Evolutionary conservation across 441 rosid genomes (phyloP).

Genomic region (Gossypium schwendimanii): DNA sequence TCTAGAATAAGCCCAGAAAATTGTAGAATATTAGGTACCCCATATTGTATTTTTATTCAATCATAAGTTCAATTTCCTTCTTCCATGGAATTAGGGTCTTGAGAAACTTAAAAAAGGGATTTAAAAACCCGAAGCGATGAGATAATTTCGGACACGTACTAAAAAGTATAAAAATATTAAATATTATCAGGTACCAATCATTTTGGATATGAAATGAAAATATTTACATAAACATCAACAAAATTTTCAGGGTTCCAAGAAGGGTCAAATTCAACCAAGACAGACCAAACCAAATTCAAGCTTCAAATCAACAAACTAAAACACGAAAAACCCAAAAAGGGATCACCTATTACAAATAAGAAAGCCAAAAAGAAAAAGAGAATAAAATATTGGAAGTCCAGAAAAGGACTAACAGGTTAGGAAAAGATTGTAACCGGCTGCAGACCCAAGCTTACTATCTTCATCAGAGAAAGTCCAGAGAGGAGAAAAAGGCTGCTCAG

Average conservation of each 20-base stretch:
- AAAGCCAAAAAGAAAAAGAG: neutral
- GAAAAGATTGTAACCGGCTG: conserved; percentile 27
- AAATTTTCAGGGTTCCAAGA: neutral
- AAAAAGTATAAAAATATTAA: no score
- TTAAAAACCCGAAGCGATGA: neutral
- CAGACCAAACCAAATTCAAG: neutral
- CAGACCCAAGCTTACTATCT: conserved; percentile 23
- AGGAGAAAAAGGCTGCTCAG: conserved; percentile 79
- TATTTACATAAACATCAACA: no score
- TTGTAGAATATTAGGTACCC: neutral
- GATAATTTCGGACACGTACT: no score
- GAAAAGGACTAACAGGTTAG: conserved; percentile 41
- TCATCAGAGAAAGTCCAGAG: conserved; percentile 78
- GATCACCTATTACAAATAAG: neutral
- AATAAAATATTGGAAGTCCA: neutral
- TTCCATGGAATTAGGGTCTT: neutral
- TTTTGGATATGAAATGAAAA: no score
- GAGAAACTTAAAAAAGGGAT: neutral
- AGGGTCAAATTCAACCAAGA: neutral
- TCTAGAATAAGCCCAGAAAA: neutral
- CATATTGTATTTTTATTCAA: neutral
- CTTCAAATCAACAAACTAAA: neutral
- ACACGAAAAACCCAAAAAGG: neutral
- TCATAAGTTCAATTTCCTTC: neutral
- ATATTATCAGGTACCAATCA: no score